Percentiles rank a stretch among this genome's conserved stretches.
Conservation (phyloP, 2,329 filamentous ascomycete genomes). For the Penicillium sclerotiorum region DNA sequence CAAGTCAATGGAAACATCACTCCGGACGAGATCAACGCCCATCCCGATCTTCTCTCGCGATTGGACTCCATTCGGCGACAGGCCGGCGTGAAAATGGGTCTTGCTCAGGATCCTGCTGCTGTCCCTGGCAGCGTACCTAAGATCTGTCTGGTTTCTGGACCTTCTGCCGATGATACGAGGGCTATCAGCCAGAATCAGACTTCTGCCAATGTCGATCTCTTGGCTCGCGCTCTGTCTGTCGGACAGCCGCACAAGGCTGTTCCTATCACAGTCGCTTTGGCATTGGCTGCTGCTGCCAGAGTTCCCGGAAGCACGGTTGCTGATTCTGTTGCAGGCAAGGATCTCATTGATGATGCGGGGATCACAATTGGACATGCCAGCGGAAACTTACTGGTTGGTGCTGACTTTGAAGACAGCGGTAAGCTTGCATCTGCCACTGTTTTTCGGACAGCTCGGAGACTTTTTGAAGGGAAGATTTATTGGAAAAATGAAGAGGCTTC, state of each 20-base stretch:
- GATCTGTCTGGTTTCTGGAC: slow-evolving; percentile 57
- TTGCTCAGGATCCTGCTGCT: slow-evolving; percentile 49
- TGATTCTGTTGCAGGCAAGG: slow-evolving; percentile 22
- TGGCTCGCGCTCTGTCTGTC: slow-evolving; percentile 57
- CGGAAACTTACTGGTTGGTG: slow-evolving; percentile 49
- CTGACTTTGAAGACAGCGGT: slow-evolving; percentile 41
- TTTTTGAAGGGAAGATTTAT: slow-evolving; percentile 52
- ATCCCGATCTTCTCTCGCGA: slow-evolving; percentile 46
- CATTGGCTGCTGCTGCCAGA: slow-evolving; percentile 53
- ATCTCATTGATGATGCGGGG: slow-evolving; percentile 35
- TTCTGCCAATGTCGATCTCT: slow-evolving; percentile 43
- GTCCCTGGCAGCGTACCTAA: slow-evolving; percentile 63
- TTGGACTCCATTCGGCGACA: slow-evolving; percentile 61
- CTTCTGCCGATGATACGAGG: slow-evolving; percentile 13
- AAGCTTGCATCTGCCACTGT: slow-evolving; percentile 45
- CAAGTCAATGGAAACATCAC: slow-evolving; percentile 46
- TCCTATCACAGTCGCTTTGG: slow-evolving; percentile 59
- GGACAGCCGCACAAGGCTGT: slow-evolving; percentile 61
- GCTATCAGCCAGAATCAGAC: slow-evolving; percentile 19
- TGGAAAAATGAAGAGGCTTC: slow-evolving; percentile 33
- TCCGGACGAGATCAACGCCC: slow-evolving; percentile 57
- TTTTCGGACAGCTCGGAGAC: slow-evolving; percentile 51
- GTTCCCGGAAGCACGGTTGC: slow-evolving; percentile 47
- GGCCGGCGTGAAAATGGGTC: slow-evolving; percentile 64
- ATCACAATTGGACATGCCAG: slow-evolving; percentile 51